These are phyloP conservation scores for Penicillium concentricum DNA, from an alignment of 2,329 filamentous ascomycete genomes.

Conservation along the genomic window DNA sequence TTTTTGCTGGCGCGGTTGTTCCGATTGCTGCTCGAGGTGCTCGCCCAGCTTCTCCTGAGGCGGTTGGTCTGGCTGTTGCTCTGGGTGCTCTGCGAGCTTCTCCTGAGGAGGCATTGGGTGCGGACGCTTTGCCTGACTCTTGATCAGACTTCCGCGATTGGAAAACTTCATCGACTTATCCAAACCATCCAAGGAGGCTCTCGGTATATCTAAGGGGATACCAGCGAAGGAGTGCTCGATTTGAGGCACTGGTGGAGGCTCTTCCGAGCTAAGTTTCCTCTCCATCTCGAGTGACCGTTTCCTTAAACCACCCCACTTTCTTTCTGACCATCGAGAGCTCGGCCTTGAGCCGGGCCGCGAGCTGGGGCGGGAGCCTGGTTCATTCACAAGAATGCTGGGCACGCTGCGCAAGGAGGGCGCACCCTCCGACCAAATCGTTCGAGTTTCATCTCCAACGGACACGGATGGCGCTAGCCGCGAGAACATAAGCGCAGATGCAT, in stretches of 20 bases:
- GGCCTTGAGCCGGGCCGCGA: slow-evolving; percentile 25
- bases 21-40: slow-evolving; percentile 9
- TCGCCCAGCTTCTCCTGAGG: slow-evolving; percentile 20
- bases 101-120: slow-evolving; percentile 29
- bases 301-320: slow-evolving; percentile 42
- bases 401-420: slow-evolving; percentile 36
- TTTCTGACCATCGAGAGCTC: slow-evolving; percentile 46
- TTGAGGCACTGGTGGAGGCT: slow-evolving; percentile 35
- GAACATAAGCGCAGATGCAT: slow-evolving; percentile 15
- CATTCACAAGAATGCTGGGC: slow-evolving; percentile 43
- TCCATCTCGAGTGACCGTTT: slow-evolving; percentile 37
- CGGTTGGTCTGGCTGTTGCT: slow-evolving; percentile 12
- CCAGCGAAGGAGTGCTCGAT: slow-evolving; percentile 45
- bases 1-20: slow-evolving; percentile 6
- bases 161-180: slow-evolving; percentile 58
- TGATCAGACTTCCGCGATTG: slow-evolving; percentile 60
- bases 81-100: slow-evolving; percentile 14
- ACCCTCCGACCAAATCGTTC: slow-evolving; percentile 19
- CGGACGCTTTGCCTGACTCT: slow-evolving; percentile 43
- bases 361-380: slow-evolving; percentile 28
- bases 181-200: slow-evolving; percentile 53
- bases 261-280: slow-evolving; percentile 27
- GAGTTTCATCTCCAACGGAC: slow-evolving; percentile 13
- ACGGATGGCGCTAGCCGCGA: slow-evolving; percentile 14
- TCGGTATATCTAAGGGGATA: slow-evolving; percentile 57